Base-by-base conservation (phyloP, 2,329 filamentous ascomycete species). In the Diaporthe sp. region DNA sequence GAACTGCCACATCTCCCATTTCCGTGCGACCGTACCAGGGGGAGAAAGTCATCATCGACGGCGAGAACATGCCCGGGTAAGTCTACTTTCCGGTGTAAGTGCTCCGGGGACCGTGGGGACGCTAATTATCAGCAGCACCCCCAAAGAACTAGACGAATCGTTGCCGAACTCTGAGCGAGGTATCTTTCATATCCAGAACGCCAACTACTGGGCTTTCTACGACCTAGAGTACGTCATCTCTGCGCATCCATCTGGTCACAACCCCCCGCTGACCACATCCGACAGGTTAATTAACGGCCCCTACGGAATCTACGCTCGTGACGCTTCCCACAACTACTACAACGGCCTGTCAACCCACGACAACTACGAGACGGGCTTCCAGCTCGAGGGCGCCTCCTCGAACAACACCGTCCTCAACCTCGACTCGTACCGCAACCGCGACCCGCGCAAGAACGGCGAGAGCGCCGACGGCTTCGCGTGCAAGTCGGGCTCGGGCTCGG, bases 361-460 rank as follows among this genome's bases (percentile, higher is more conserved):
- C 76, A 84, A 84, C 76, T 85, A 83, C 44, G 78, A 88, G 79
- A 75, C 83, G 1, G 83, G 83, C 15, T 85, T 84, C 61, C 83
- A 85, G 31, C 78, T 84, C 8, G 79, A 84, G 51, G 82, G 83
- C 2, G 70, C 77, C 34, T 79, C 81, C 0, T 74, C 76, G 28
- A 84, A 85, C 75, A 86, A 86, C 78, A 82, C 82, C 13, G 81
- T 87, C 39, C 77, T 85, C 8, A 84, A 85, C 74, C 81, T 87
- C 1, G 85, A 87, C 79, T 86, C 85, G 2, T 87, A 86, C 77
- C 80, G 81, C 39, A 87, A 87, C 79, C 84, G 85, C 0, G 85
- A 87, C 60, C 87, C 87, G 12, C 84, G 87, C 71, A 89, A 88
- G 81, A 89, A 89, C 61, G 87, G 87, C 25, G 87, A 89, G 79